Evolutionary conservation across 2,329 filamentous ascomycete species (phyloP).

Genomic region (Nemania abortiva): DNA sequence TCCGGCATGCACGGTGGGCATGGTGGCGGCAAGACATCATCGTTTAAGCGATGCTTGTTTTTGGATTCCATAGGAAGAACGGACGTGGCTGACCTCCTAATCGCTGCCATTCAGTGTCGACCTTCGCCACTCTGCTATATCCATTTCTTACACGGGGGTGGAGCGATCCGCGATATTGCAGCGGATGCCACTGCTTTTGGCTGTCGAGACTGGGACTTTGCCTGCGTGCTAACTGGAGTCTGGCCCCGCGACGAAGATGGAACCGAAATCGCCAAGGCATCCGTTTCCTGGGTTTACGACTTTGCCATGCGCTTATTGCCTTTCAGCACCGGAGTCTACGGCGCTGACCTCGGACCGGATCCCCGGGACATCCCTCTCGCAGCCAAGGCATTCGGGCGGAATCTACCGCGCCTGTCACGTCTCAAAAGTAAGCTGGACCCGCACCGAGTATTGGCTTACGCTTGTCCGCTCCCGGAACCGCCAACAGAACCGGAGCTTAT

Average conservation of each 20-base stretch:
- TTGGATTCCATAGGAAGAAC: conserved; percentile 60
- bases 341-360: conserved; percentile 73
- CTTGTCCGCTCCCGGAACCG: conserved; percentile 62
- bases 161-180: conserved; percentile 60
- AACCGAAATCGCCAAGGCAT: conserved; percentile 54
- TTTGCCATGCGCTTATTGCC: conserved; percentile 62
- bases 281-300: conserved; percentile 68
- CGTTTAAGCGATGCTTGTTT: conserved; percentile 75
- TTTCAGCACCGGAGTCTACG: conserved; percentile 64
- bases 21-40: conserved; percentile 68
- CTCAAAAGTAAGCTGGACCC: conserved; percentile 66
- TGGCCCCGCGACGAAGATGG: conserved; percentile 68
- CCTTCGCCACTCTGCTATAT: conserved; percentile 70
- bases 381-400: conserved; percentile 67
- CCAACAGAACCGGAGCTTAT: conserved; percentile 60
- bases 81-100: conserved; percentile 54
- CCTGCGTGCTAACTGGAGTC: conserved; percentile 72
- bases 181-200: conserved; percentile 68
- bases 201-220: conserved; percentile 73
- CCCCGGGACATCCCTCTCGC: conserved; percentile 67
- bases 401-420: conserved; percentile 60
- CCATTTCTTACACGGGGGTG: conserved; percentile 71
- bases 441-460: conserved; percentile 62
- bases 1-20: conserved; percentile 70
- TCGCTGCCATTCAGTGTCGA: conserved; percentile 59